phyloP scores from a whole-genome alignment of 2,329 filamentous ascomycete species.

The Sporothrix sp. region DNA sequence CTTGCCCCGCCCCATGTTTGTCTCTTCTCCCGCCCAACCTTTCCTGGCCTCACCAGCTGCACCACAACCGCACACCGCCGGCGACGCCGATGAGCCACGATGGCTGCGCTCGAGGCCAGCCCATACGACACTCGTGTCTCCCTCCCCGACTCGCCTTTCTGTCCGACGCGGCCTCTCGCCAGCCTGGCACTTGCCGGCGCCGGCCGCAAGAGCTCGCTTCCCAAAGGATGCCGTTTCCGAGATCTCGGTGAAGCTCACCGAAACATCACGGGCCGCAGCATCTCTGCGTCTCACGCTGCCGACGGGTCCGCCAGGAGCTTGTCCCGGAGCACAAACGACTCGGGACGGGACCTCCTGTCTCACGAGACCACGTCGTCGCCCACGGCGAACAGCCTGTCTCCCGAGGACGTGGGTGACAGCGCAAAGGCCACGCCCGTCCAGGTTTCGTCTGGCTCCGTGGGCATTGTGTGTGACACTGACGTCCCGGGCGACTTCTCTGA shows the following conservation, averaged over 20 bases:
- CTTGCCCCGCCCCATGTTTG: no score
- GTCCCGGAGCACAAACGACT: background rate
- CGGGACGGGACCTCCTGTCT: background rate
- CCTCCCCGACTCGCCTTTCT: background rate
- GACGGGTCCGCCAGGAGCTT: background rate
- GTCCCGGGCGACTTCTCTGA: constrained; percentile 5
- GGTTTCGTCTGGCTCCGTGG: no score
- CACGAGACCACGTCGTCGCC: background rate
- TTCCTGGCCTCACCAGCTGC: no score
- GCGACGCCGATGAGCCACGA: background rate
- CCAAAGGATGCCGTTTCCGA: constrained; percentile 28
- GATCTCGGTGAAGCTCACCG: constrained; percentile 30
- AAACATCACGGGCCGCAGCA: constrained; percentile 27
- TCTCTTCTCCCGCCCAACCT: no score
- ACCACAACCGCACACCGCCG: background rate
- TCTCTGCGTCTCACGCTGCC: constrained; percentile 2
- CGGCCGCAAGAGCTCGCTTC: constrained; percentile 18
- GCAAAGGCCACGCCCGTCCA: no score
- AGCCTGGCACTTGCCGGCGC: background rate
- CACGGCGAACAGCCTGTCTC: no score
- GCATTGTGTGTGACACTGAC: background rate
- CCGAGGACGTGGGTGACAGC: no score
- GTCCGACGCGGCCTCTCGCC: background rate
- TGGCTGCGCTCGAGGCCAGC: background rate
- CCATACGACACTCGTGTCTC: background rate